phyloP scores from a whole-genome alignment of 1,284 basidiomycete species.

The Ustilago vetiveriae region DNA sequence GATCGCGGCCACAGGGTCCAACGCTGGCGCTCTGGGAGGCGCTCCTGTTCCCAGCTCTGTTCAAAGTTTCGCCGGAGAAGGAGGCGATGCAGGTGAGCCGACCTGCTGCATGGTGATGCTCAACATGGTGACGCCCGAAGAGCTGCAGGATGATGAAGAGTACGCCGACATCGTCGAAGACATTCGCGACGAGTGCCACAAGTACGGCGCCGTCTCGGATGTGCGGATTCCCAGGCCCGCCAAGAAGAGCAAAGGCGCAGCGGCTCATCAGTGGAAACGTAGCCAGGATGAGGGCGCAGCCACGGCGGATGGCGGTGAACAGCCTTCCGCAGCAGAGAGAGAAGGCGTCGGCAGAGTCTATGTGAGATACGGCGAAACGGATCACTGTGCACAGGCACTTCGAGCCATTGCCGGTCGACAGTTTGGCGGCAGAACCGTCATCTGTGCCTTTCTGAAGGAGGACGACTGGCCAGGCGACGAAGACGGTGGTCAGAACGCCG shows the following conservation, averaged over 20 bases:
- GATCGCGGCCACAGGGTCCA: slow-evolving; percentile 64
- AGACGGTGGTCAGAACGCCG: slow-evolving; percentile 56
- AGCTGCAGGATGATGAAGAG: slow-evolving; percentile 88
- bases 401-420: slow-evolving; percentile 87
- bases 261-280: slow-evolving; percentile 58
- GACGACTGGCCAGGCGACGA: slow-evolving; percentile 62
- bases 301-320: slow-evolving; percentile 71
- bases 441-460: slow-evolving; percentile 68
- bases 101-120: slow-evolving; percentile 90
- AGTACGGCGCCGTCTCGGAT: slow-evolving; percentile 60
- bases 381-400: slow-evolving; percentile 77
- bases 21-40: slow-evolving; percentile 64
- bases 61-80: slow-evolving; percentile 65
- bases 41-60: slow-evolving; percentile 52
- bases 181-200: slow-evolving; percentile 80
- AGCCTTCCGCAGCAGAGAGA: slow-evolving; percentile 73
- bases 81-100: slow-evolving; percentile 61
- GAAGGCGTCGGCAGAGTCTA: slow-evolving; percentile 92
- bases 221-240: slow-evolving; percentile 64
- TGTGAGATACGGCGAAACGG: slow-evolving; percentile 78
- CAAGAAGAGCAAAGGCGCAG: slow-evolving; percentile 54
- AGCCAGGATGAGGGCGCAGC: slow-evolving; percentile 64
- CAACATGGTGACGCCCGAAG: slow-evolving; percentile 97
- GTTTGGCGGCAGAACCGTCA: slow-evolving; percentile 88
- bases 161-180: slow-evolving; percentile 95